These are phyloP conservation scores for Wickerhamiella alocasiicola DNA, from an alignment of 805 yeast genomes.

Conservation along the genomic window DNA sequence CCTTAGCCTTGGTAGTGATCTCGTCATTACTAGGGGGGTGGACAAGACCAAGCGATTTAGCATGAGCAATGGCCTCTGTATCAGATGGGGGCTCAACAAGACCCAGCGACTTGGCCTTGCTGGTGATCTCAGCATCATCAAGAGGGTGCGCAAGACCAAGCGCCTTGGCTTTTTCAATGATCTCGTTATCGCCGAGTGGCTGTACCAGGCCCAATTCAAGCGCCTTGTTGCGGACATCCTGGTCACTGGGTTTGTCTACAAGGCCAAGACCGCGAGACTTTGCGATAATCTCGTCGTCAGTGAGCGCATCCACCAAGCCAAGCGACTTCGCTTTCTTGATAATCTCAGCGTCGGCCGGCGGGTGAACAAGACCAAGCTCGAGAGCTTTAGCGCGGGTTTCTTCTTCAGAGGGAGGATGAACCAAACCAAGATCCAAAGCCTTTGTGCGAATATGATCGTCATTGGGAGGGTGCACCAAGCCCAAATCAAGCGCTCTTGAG, in stretches of 20 bases:
- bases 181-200: conserved; percentile 36
- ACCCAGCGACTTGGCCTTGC: conserved; percentile 15
- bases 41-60: conserved; percentile 3
- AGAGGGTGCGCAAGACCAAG: conserved; percentile 2
- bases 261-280: conserved; percentile 8
- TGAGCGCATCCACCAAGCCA: conserved; percentile 17
- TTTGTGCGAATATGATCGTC: conserved; percentile 5
- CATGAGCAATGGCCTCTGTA: conserved; percentile 10
- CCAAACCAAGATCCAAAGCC: conserved; percentile 28
- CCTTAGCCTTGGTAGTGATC: not conserved
- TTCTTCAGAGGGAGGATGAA: conserved; percentile 36
- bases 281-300: conserved; percentile 11
- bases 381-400: conserved; percentile 9
- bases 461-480: not conserved
- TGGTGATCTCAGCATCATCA: conserved; percentile 6
- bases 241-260: not conserved
- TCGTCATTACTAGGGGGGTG: not conserved
- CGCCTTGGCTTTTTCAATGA: conserved; percentile 5
- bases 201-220: conserved; percentile 1
- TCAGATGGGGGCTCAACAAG: conserved; percentile 12
- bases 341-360: conserved; percentile 3
- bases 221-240: conserved; percentile 14
- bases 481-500: not conserved
- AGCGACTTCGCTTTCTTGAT: conserved; percentile 7
- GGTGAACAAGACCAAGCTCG: conserved; percentile 1